A percentile compares a stretch with the other conserved stretches of the same genome.
Conservation (phyloP, 495 filamentous ascomycete genomes). For the Lophiostoma macrostomum region DNA sequence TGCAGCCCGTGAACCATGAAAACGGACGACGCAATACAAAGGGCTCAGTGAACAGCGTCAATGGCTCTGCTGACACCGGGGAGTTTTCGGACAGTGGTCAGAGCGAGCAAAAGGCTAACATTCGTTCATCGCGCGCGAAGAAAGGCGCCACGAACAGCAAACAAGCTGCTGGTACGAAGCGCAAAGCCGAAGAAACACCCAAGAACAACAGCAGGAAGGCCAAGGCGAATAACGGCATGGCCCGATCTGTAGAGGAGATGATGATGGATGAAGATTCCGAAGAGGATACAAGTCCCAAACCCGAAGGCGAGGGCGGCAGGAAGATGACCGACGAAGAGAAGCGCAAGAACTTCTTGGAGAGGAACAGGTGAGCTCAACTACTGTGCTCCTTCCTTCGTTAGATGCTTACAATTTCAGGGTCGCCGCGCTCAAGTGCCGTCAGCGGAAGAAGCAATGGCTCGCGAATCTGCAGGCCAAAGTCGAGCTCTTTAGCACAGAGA, state of each 20-base stretch:
- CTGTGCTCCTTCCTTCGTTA: background rate
- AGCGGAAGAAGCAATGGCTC: constrained; percentile 99
- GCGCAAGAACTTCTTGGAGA: constrained; percentile 93
- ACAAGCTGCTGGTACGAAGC: constrained; percentile 54
- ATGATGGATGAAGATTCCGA: constrained; percentile 50
- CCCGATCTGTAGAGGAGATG: constrained; percentile 38
- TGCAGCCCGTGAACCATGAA: constrained; percentile 29
- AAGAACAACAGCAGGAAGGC: constrained; percentile 71
- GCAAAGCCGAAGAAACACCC: constrained; percentile 75
- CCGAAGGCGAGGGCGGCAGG: constrained; percentile 48
- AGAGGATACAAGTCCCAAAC: constrained; percentile 37
- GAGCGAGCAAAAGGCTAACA: constrained; percentile 60
- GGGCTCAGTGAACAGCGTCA: constrained; percentile 44
- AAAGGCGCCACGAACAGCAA: constrained; percentile 55
- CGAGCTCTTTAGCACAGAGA: constrained; percentile 85
- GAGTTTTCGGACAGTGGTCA: constrained; percentile 69
- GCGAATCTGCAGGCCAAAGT: constrained; percentile 94
- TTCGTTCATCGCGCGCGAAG: constrained; percentile 63
- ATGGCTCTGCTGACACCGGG: constrained; percentile 60
- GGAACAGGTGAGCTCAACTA: constrained; percentile 75
- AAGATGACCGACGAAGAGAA: constrained; percentile 99
- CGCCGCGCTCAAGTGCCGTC: constrained; percentile 92
- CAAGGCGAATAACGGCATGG: constrained; percentile 56
- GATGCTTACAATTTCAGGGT: constrained; percentile 56
- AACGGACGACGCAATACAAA: constrained; percentile 44